phyloP scores from a whole-genome alignment of 2,329 filamentous ascomycete species.

The Xylaria sp. region DNA sequence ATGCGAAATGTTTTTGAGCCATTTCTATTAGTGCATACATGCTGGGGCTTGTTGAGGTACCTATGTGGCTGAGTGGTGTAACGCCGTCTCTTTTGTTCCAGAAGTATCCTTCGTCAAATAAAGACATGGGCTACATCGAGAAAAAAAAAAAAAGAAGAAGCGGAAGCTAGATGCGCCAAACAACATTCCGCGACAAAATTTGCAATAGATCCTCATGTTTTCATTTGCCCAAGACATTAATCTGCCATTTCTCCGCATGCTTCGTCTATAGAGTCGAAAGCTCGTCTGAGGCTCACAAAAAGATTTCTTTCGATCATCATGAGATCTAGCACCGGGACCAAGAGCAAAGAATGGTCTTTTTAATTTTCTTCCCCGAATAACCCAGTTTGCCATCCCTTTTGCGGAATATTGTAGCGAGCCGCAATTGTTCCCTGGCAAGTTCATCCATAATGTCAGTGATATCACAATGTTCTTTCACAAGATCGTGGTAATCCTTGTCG shows the following conservation, averaged over 20 bases:
- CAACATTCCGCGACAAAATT: slow-evolving; percentile 25
- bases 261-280: slow-evolving; percentile 22
- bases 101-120: too few species aligned
- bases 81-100: too few species aligned
- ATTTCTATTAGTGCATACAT: background rate
- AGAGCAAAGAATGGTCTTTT: slow-evolving; percentile 42
- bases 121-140: too few species aligned
- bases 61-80: too few species aligned
- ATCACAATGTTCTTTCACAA: slow-evolving; percentile 52
- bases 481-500: slow-evolving; percentile 58
- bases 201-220: slow-evolving; percentile 28
- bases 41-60: too few species aligned
- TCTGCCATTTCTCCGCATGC: slow-evolving; percentile 26
- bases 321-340: slow-evolving; percentile 15
- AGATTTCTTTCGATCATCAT: slow-evolving; percentile 25
- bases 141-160: too few species aligned
- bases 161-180: too few species aligned
- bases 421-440: slow-evolving; percentile 40
- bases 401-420: slow-evolving; percentile 10
- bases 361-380: slow-evolving; percentile 38
- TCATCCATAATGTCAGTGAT: slow-evolving; percentile 56
- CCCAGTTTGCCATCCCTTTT: slow-evolving; percentile 32
- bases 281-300: slow-evolving; percentile 32
- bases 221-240: slow-evolving; percentile 24
- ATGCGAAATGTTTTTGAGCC: background rate